Percentiles rank a stretch among this genome's conserved stretches.
Conservation (phyloP, 805 yeast genomes). For the Nakazawaea laoshanensis region DNA sequence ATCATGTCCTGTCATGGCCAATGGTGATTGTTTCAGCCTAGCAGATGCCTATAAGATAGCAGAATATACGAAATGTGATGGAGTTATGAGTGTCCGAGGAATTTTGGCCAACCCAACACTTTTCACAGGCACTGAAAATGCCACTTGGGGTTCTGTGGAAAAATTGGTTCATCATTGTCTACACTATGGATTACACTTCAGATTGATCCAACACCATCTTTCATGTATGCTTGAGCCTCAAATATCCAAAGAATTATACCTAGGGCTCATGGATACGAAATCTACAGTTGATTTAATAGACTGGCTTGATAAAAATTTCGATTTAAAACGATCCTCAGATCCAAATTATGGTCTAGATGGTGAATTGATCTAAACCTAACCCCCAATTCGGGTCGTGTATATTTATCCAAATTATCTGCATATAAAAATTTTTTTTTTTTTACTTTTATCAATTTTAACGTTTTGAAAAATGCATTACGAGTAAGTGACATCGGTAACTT, state of each 20-base stretch:
- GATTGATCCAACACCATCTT: conserved; percentile 80
- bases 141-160: conserved; percentile 93
- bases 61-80: conserved; percentile 68
- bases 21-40: conserved; percentile 83
- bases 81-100: conserved; percentile 95
- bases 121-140: conserved; percentile 60
- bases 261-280: conserved; percentile 55
- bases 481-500: neutral
- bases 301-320: conserved; percentile 72
- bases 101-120: conserved; percentile 78
- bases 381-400: conserved; percentile 2
- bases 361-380: neutral
- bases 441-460: neutral
- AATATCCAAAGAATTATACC: conserved; percentile 36
- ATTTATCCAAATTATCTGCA: neutral
- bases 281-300: conserved; percentile 61
- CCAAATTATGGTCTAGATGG: conserved; percentile 48
- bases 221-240: conserved; percentile 73
- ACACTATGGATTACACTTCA: conserved; percentile 77
- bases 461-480: neutral
- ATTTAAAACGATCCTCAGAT: conserved; percentile 59
- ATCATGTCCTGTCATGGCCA: conserved; percentile 82
- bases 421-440: no score
- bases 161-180: conserved; percentile 71
- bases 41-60: conserved; percentile 60